These are phyloP conservation scores for Pharus latifolius DNA, from an alignment of 176 grass and related monocot species.

Conservation along the genomic window DNA sequence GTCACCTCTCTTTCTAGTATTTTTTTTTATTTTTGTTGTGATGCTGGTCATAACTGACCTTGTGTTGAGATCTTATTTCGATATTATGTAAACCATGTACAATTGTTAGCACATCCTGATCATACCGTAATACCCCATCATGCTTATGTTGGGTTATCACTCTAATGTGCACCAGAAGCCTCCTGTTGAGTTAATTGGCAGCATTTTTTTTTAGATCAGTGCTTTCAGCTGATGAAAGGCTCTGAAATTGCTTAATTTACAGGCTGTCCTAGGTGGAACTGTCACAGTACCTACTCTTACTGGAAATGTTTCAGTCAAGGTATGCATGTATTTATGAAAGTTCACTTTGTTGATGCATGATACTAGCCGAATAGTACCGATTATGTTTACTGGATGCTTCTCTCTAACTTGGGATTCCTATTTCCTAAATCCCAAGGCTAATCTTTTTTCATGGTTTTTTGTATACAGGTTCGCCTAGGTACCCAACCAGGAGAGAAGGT, in stretches of 20 bases:
- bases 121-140: not conserved
- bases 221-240: not conserved
- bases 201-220: no score
- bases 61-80: not conserved
- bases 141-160: not conserved
- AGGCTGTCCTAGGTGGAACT: constrained; percentile 83
- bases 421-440: not conserved
- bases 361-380: not conserved
- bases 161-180: not conserved
- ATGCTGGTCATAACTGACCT: not conserved
- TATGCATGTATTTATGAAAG: not conserved
- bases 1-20: constrained; percentile 18
- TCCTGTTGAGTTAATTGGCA: not conserved
- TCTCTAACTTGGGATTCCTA: not conserved
- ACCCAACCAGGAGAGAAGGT: constrained; percentile 90
- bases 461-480: constrained; percentile 66
- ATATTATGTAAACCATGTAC: not conserved
- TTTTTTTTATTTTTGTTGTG: not conserved
- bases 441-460: not conserved
- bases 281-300: constrained; percentile 73
- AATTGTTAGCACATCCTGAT: not conserved
- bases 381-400: not conserved
- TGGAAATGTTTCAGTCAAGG: constrained; percentile 89
- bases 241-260: constrained; percentile 28
- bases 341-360: not conserved